Evolutionary conservation across 2,329 filamentous ascomycete species (phyloP).

Genomic region (Penicillium decumbens): DNA sequence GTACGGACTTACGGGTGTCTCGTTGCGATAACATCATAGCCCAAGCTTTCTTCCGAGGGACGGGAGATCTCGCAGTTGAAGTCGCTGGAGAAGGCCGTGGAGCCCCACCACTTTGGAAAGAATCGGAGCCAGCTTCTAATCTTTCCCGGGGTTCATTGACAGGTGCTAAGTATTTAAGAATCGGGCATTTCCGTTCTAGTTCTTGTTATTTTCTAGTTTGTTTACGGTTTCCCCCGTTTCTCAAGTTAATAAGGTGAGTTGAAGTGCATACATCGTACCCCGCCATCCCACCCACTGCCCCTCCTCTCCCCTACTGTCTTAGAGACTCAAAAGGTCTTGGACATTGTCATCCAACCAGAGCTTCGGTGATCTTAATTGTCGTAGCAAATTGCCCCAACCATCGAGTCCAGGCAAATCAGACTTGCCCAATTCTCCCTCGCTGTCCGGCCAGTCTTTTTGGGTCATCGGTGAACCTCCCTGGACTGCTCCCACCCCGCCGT

Average conservation of each 20-base stretch:
- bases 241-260: slow-evolving; percentile 17
- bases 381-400: slow-evolving; percentile 17
- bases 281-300: slow-evolving; percentile 14
- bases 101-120: slow-evolving; percentile 41
- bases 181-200: slow-evolving; percentile 19
- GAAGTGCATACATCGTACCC: slow-evolving; percentile 14
- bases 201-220: slow-evolving; percentile 11
- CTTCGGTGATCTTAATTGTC: slow-evolving; percentile 16
- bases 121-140: slow-evolving; percentile 32
- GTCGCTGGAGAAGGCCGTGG: slow-evolving; percentile 21
- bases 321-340: slow-evolving; percentile 6
- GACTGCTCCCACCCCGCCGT: slow-evolving; percentile 22
- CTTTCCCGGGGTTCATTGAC: slow-evolving; percentile 24
- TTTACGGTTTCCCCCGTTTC: slow-evolving; percentile 4
- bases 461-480: slow-evolving; percentile 38
- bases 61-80: slow-evolving; percentile 38
- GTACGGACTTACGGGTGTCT: neutral
- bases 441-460: slow-evolving; percentile 34
- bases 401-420: slow-evolving; percentile 21
- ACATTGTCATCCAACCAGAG: slow-evolving; percentile 10
- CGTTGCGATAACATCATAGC: slow-evolving; percentile 13
- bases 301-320: slow-evolving; percentile 6
- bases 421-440: slow-evolving; percentile 9
- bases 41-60: slow-evolving; percentile 29
- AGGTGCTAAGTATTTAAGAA: slow-evolving; percentile 20